Base-by-base conservation (phyloP, 441 rosid genomes). In the Adansonia grandidieri region DNA sequence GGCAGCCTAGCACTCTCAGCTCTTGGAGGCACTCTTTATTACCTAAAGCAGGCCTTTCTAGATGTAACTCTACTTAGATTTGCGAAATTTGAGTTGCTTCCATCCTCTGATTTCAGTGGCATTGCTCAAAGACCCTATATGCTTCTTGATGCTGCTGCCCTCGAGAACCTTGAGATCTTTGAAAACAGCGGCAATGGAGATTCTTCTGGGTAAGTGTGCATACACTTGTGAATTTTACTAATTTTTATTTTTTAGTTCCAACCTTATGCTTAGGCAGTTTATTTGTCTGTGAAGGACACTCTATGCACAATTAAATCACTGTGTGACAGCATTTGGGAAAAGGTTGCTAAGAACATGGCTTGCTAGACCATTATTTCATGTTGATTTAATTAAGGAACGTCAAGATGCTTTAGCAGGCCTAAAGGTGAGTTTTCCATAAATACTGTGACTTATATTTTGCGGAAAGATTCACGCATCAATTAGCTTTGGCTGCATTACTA, bases 111-210 rank as follows among this genome's bases (percentile, higher is more conserved):
- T 75, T 90, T 89, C 74, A 68, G 84, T 81, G 81, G 85, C 78
- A 76, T 86, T 84, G 83, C 88, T 69, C 87, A 85, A 89, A 93
- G 88, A 79, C 90, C 94, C 54, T 90, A 94, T 84, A 88, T 94
- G 93, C 88, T 94, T 87, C 97, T 97, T 77, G 98, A 97, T 92
- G 98, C 99, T 80, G 89, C 98, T 80, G 98, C 98, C 66, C 81
- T 97, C 54, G 99, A 97, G 82, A 97, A 94, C 91, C 98, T 97
- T 79, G 99, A 97, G 86, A 88, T 97, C 84, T 97, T 94, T 87
- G 98, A 97, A 90, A 97, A 97, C 88, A 92, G 86, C 87, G 86
- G 85, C 88, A 91, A 90, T 77, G 98, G 98, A 77, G 94, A 89
- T 81, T 71, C 88, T 76, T 89, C 93, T 17, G 97, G 99, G 98